phyloP scores from a whole-genome alignment of 257 asterid species.

The Cinchona pubescens region DNA sequence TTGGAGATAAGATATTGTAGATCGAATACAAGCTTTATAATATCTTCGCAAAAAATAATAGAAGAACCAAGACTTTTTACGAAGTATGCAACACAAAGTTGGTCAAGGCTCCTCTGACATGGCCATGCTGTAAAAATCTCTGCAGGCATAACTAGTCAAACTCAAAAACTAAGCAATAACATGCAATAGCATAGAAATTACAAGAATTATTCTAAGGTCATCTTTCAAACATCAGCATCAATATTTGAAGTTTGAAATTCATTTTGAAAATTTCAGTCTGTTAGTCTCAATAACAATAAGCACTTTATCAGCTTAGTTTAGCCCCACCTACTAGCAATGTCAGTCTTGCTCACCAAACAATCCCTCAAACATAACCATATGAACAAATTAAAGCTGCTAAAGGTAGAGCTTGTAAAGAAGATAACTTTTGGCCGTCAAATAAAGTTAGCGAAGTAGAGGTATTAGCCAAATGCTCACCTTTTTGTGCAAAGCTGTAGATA shows the following conservation, averaged over 20 bases:
- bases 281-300: background rate
- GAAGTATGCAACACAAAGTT: background rate
- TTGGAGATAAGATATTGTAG: background rate
- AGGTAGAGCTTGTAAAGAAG: background rate
- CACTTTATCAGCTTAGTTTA: background rate
- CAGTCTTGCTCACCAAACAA: background rate
- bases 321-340: background rate
- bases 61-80: too few species aligned
- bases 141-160: background rate
- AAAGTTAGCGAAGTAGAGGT: background rate
- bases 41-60: too few species aligned
- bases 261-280: background rate
- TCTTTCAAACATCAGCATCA: background rate
- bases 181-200: background rate
- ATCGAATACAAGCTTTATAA: background rate
- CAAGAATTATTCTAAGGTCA: background rate
- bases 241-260: background rate
- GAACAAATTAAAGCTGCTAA: background rate
- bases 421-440: background rate
- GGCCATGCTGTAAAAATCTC: background rate
- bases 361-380: background rate
- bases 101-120: background rate
- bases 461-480: slow-evolving; percentile 44
- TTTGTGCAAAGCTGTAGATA: slow-evolving; percentile 52
- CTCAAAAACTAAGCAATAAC: background rate